Conservation (phyloP, 1,284 basidiomycete genomes). For the Moesziomyces sp. region DNA sequence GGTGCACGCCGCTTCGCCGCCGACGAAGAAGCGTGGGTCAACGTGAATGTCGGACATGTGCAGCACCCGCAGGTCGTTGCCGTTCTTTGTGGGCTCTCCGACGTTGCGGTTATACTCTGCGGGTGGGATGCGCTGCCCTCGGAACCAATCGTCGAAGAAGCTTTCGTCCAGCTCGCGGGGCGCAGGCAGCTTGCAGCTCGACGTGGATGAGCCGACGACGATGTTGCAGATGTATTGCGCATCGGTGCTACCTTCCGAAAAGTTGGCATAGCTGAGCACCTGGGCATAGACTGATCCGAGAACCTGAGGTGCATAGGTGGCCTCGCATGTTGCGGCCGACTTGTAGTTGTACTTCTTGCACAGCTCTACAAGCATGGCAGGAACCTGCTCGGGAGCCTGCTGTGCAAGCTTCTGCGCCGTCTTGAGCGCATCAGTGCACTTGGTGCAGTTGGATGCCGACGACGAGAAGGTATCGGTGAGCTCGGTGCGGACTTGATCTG, state of each 20-base stretch:
- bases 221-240: constrained; percentile 61
- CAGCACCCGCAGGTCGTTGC: constrained; percentile 77
- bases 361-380: constrained; percentile 73
- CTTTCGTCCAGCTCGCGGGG: constrained; percentile 39
- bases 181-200: constrained; percentile 51
- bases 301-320: constrained; percentile 39
- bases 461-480: constrained; percentile 36
- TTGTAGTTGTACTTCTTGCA: constrained; percentile 75
- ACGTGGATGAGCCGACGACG: constrained; percentile 38
- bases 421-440: constrained; percentile 75
- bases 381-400: constrained; percentile 75
- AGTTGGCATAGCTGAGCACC: constrained; percentile 63
- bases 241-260: constrained; percentile 48
- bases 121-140: constrained; percentile 40
- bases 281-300: constrained; percentile 58
- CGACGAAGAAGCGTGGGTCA: constrained; percentile 81
- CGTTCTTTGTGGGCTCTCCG: constrained; percentile 66
- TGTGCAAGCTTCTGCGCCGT: constrained; percentile 76
- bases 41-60: constrained; percentile 83
- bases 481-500: constrained; percentile 72
- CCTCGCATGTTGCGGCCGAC: constrained; percentile 69
- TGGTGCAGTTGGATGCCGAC: constrained; percentile 72
- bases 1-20: constrained; percentile 79
- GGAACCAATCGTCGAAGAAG: constrained; percentile 61
- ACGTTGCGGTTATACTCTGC: constrained; percentile 32